Conservation (phyloP, 495 filamentous ascomycete genomes). For the Hypoxylon trugodes region DNA sequence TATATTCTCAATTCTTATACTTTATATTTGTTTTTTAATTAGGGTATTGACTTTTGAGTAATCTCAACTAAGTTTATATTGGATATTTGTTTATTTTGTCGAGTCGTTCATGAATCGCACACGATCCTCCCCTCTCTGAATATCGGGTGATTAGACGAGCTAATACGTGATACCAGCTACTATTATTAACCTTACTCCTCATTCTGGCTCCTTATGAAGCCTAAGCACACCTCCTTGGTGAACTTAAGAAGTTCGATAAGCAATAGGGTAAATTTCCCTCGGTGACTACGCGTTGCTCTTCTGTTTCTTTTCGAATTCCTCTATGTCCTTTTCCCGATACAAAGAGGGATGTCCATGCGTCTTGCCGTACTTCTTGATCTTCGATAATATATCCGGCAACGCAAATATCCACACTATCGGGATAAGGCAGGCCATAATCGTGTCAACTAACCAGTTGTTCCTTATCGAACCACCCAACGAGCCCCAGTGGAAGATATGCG, state of each 20-base stretch:
- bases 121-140: too few species aligned
- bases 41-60: too few species aligned
- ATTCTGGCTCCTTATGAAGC: too few species aligned
- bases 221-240: too few species aligned
- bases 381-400: slow-evolving; percentile 64
- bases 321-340: slow-evolving; percentile 40
- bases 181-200: too few species aligned
- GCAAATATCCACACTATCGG: slow-evolving; percentile 69
- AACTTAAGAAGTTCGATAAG: not conserved
- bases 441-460: slow-evolving; percentile 69
- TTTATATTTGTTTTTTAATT: too few species aligned
- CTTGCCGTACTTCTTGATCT: slow-evolving; percentile 66
- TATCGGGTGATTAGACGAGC: too few species aligned
- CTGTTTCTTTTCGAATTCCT: slow-evolving; percentile 2
- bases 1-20: too few species aligned
- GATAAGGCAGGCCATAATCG: slow-evolving; percentile 63
- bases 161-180: too few species aligned
- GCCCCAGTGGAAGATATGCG: slow-evolving; percentile 71
- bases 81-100: too few species aligned
- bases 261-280: too few species aligned
- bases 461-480: slow-evolving; percentile 64
- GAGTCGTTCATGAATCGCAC: too few species aligned
- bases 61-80: not conserved
- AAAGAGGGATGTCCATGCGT: slow-evolving; percentile 63
- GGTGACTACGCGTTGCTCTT: slow-evolving; percentile 5